Evolutionary conservation across 805 yeast genomes (phyloP).

Genomic region (Candida incommunis): DNA sequence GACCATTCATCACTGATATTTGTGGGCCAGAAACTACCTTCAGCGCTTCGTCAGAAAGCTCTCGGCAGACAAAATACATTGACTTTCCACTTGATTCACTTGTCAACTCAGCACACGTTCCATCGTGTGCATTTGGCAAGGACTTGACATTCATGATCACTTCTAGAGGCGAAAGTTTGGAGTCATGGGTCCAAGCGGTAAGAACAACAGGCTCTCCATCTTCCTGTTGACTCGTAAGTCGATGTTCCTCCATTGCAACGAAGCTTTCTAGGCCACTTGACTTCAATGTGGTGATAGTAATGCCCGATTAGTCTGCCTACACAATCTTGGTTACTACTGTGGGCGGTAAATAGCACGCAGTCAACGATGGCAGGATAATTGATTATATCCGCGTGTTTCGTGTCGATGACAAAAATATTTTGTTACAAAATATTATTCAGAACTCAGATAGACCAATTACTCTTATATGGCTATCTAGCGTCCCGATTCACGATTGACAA

Average conservation of each 20-base stretch:
- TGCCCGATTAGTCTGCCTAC: too few species aligned
- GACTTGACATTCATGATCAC: conserved; percentile 48
- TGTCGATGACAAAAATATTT: too few species aligned
- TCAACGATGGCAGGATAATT: too few species aligned
- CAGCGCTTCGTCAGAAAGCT: not conserved
- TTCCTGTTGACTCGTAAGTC: not conserved
- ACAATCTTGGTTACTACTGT: too few species aligned
- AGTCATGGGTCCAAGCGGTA: conserved; percentile 46
- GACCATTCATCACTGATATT: conserved; percentile 10
- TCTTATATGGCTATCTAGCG: too few species aligned
- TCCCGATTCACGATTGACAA: too few species aligned
- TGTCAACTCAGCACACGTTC: conserved; percentile 54
- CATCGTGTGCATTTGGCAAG: conserved; percentile 44
- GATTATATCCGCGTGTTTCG: too few species aligned
- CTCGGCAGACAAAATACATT: conserved; percentile 1
- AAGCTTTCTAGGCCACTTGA: not conserved
- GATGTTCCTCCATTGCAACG: not conserved
- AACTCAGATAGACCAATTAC: too few species aligned
- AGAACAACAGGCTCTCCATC: conserved; percentile 7
- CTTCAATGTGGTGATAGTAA: too few species aligned
- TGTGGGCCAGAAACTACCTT: conserved; percentile 2
- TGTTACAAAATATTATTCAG: too few species aligned
- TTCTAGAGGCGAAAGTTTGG: conserved; percentile 38
- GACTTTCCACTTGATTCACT: conserved; percentile 18
- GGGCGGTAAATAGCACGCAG: too few species aligned